phyloP scores from a whole-genome alignment of 768 basidiomycete species.

The Hygrocybe coccinea region DNA sequence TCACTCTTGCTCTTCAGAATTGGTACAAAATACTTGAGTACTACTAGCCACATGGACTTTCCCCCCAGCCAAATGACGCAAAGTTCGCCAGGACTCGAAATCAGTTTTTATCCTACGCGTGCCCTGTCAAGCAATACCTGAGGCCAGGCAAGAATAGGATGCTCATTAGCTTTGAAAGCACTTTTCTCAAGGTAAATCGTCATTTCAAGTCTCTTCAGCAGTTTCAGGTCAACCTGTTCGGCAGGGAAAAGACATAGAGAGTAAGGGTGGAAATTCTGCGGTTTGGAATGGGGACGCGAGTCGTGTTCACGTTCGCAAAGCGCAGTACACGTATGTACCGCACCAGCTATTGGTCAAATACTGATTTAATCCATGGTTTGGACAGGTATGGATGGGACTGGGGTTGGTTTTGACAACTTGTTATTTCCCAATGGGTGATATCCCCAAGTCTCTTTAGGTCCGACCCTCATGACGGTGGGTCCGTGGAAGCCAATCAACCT shows the following conservation, averaged over 20 bases:
- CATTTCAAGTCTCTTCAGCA: not conserved
- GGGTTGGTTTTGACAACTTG: constrained; percentile 39
- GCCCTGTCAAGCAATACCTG: constrained; percentile 50
- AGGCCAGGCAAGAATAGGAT: constrained; percentile 62
- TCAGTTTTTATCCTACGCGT: constrained; percentile 77
- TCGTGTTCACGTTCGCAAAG: constrained; percentile 86
- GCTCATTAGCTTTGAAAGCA: constrained; percentile 63
- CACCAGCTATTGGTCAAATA: not conserved
- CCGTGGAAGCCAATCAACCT: constrained; percentile 81
- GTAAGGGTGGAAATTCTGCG: constrained; percentile 51
- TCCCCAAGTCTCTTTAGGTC: constrained; percentile 42
- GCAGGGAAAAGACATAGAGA: constrained; percentile 72
- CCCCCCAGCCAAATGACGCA: not conserved
- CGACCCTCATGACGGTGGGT: constrained; percentile 79
- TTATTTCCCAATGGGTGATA: not conserved
- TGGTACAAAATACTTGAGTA: constrained; percentile 63
- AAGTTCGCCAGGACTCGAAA: constrained; percentile 55
- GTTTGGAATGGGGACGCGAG: constrained; percentile 92
- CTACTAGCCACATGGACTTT: too few species aligned
- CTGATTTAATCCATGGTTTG: constrained; percentile 5
- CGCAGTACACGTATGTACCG: constrained; percentile 74
- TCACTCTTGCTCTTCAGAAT: constrained; percentile 47
- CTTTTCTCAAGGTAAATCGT: constrained; percentile 56
- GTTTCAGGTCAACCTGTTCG: not conserved
- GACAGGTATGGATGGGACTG: constrained; percentile 89